Conservation (phyloP, 306 rosid genomes). For the Begonia peltatifolia region DNA sequence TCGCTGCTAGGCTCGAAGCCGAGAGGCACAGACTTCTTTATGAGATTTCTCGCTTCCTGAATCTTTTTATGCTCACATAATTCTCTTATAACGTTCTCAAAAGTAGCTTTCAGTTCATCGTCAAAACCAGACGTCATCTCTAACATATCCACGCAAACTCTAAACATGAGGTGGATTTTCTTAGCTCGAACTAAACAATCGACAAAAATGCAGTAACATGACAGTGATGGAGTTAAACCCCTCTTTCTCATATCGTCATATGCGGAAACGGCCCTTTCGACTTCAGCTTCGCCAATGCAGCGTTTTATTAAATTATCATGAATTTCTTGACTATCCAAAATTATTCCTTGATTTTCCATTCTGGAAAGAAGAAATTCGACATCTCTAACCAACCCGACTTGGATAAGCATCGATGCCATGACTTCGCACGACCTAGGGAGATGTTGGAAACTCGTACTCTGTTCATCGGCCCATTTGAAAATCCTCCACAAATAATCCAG, state of each 20-base stretch:
- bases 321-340: constrained; percentile 21
- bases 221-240: constrained; percentile 26
- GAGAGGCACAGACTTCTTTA: constrained; percentile 38
- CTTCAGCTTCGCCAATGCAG: constrained; percentile 32
- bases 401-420: constrained; percentile 58
- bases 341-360: constrained; percentile 27
- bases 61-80: constrained; percentile 52
- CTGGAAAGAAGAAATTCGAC: constrained; percentile 45
- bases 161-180: constrained; percentile 26
- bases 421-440: constrained; percentile 32
- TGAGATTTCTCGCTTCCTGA: constrained; percentile 62
- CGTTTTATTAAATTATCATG: constrained; percentile 32
- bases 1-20: constrained; percentile 26
- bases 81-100: constrained; percentile 42
- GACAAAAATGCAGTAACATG: constrained; percentile 28
- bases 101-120: constrained; percentile 23
- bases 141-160: constrained; percentile 37
- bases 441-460: constrained; percentile 23
- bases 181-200: constrained; percentile 33
- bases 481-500: constrained; percentile 49
- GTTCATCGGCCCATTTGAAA: constrained; percentile 36
- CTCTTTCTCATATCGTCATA: constrained; percentile 31
- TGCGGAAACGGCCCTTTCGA: constrained; percentile 36
- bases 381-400: constrained; percentile 41
- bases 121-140: constrained; percentile 21